Percentiles rank a stretch among this genome's conserved stretches.
Evolutionary conservation across 75 land plant species (phyloP).

Genomic region (Sequoiadendron giganteum): DNA sequence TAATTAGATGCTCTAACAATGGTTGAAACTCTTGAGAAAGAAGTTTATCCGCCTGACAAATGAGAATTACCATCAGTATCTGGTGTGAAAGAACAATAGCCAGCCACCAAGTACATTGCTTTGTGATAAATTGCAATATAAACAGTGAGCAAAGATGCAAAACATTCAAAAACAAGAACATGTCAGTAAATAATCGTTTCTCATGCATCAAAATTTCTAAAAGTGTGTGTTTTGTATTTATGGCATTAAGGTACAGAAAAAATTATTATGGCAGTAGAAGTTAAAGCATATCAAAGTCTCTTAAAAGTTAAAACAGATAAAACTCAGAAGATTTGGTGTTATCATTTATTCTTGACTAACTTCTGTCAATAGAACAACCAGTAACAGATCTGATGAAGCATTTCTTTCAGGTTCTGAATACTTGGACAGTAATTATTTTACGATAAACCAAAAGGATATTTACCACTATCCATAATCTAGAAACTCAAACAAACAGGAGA

Average conservation of each 20-base stretch:
- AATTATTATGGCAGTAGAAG: background rate
- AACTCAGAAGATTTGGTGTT: background rate
- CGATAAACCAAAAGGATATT: background rate
- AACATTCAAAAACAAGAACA: background rate
- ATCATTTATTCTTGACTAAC: too few relatives aligned
- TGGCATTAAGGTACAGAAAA: background rate
- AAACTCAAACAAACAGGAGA: background rate
- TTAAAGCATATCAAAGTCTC: background rate
- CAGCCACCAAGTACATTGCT: background rate
- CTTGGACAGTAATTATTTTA: background rate
- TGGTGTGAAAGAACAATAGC: background rate
- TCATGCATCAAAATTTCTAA: background rate
- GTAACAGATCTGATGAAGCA: background rate
- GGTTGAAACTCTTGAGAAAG: conserved; percentile 43
- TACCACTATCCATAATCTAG: background rate
- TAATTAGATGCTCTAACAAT: conserved; percentile 18
- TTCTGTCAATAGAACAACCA: background rate
- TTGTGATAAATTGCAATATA: background rate
- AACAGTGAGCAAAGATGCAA: background rate
- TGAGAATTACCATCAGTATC: background rate
- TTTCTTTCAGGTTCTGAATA: background rate
- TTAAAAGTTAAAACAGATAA: background rate
- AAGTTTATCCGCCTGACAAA: conserved; percentile 41
- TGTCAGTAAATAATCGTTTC: background rate
- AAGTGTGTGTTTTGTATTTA: background rate